Conservation (phyloP, 371 early-diverging fungal genomes). For the Syncephalastrum sp. region DNA sequence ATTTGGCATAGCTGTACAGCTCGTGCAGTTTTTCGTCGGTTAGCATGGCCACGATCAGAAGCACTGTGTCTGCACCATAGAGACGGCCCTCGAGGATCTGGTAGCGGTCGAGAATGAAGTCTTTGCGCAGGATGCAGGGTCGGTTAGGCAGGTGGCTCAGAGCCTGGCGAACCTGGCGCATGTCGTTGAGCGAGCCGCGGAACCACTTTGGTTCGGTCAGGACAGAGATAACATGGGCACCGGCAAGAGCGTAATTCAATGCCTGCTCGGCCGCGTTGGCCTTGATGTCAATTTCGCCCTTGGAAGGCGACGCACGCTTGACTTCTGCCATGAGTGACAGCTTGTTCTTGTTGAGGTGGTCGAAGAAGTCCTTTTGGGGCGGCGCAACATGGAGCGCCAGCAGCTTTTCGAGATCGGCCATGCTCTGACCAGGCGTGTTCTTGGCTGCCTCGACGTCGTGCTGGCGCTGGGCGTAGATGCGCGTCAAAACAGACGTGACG, state of each 20-base stretch:
- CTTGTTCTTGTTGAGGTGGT: conserved; percentile 57
- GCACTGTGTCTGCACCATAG: conserved; percentile 89
- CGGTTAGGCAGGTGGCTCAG: conserved; percentile 68
- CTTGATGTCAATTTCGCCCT: conserved; percentile 81
- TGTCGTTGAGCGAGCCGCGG: conserved; percentile 88
- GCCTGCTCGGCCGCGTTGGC: conserved; percentile 89
- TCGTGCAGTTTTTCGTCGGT: conserved; percentile 60
- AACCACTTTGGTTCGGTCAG: conserved; percentile 98
- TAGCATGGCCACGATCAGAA: conserved; percentile 96
- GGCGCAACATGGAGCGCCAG: conserved; percentile 76
- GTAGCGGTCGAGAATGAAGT: conserved; percentile 95
- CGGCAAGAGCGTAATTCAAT: conserved; percentile 80
- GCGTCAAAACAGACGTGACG: conserved; percentile 52
- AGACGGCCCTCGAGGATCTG: conserved; percentile 92
- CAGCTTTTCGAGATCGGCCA: conserved; percentile 66
- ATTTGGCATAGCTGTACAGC: conserved; percentile 70
- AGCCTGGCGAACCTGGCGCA: conserved; percentile 80
- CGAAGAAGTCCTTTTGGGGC: conserved; percentile 72
- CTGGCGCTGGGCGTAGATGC: conserved; percentile 77
- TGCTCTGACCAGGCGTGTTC: conserved; percentile 72
- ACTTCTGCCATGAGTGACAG: conserved; percentile 92
- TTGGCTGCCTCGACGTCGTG: conserved; percentile 75
- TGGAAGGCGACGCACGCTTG: conserved; percentile 97
- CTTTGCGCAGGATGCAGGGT: conserved; percentile 93
- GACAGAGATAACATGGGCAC: conserved; percentile 92